phyloP scores from a whole-genome alignment of 306 rosid species.

The Crotalaria pallida region DNA sequence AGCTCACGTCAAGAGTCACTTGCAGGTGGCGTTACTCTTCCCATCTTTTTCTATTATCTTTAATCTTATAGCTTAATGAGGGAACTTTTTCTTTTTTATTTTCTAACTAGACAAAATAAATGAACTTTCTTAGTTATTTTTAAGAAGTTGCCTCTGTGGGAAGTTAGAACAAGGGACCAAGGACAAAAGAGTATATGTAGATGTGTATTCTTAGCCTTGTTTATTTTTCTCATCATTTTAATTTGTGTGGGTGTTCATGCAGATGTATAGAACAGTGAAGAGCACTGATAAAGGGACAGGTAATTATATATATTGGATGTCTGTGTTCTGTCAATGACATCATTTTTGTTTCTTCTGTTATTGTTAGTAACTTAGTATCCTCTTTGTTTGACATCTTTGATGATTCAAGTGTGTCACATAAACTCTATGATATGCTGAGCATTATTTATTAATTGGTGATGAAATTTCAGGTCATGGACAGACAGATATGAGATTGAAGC shows the following conservation, averaged over 20 bases:
- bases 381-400: slow-evolving; percentile 40
- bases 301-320: slow-evolving; percentile 47
- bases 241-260: slow-evolving; percentile 45
- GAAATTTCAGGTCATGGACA: slow-evolving; percentile 51
- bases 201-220: slow-evolving; percentile 25
- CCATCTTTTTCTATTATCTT: slow-evolving; percentile 4
- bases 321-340: slow-evolving; percentile 28
- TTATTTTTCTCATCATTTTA: slow-evolving; percentile 31
- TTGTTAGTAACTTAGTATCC: too few relatives aligned
- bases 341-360: slow-evolving; percentile 24
- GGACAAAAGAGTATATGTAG: slow-evolving; percentile 52
- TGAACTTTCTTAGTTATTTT: neutral
- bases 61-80: neutral
- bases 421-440: slow-evolving; percentile 31
- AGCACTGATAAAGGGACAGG: slow-evolving; percentile 77
- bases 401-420: slow-evolving; percentile 36
- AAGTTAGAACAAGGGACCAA: slow-evolving; percentile 39
- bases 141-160: slow-evolving; percentile 19
- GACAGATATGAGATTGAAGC: slow-evolving; percentile 36
- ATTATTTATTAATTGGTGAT: slow-evolving; percentile 1
- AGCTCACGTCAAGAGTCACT: slow-evolving; percentile 97
- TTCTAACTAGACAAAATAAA: neutral
- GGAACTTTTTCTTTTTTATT: neutral
- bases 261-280: slow-evolving; percentile 99
- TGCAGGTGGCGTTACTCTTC: slow-evolving; percentile 61